phyloP scores from a whole-genome alignment of 2,329 filamentous ascomycete genomes.

The Chaetomium globosum region DNA sequence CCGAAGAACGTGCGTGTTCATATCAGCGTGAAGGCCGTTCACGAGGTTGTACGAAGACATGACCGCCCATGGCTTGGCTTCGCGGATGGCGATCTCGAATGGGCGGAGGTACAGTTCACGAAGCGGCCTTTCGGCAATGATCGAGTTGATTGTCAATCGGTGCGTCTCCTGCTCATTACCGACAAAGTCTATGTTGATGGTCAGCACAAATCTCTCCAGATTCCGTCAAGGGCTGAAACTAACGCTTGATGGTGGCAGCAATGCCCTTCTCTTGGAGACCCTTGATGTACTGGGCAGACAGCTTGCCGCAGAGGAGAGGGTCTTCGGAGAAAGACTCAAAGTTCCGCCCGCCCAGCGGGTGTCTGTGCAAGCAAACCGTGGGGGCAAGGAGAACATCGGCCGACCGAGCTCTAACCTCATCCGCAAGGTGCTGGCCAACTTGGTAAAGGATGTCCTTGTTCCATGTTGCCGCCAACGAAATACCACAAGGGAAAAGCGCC shows the following conservation, averaged over 20 bases:
- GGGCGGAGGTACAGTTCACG: constrained; percentile 74
- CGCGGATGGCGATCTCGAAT: constrained; percentile 71
- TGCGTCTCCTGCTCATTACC: constrained; percentile 75
- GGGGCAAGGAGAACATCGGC: constrained; percentile 74
- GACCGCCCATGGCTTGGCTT: constrained; percentile 69
- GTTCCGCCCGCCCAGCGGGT: constrained; percentile 79
- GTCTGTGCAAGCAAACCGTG: constrained; percentile 79
- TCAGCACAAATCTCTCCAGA: constrained; percentile 19
- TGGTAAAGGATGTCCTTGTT: constrained; percentile 69
- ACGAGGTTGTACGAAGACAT: constrained; percentile 71
- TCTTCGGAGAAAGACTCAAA: constrained; percentile 89
- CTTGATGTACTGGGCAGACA: constrained; percentile 71
- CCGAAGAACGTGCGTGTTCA: constrained; percentile 58
- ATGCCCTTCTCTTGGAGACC: constrained; percentile 74
- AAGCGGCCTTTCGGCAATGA: constrained; percentile 65
- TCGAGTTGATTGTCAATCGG: constrained; percentile 65
- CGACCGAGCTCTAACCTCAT: constrained; percentile 72
- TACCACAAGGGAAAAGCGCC: constrained; percentile 76
- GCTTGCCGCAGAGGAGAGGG: constrained; percentile 72
- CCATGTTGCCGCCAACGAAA: constrained; percentile 79
- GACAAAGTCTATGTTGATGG: constrained; percentile 57
- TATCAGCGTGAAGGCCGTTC: constrained; percentile 64
- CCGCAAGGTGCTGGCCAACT: constrained; percentile 70
- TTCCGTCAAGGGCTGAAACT: constrained; percentile 31
- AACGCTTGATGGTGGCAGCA: constrained; percentile 77